Base-by-base conservation (phyloP, 805 yeast species). In the Starmerella vitae region DNA sequence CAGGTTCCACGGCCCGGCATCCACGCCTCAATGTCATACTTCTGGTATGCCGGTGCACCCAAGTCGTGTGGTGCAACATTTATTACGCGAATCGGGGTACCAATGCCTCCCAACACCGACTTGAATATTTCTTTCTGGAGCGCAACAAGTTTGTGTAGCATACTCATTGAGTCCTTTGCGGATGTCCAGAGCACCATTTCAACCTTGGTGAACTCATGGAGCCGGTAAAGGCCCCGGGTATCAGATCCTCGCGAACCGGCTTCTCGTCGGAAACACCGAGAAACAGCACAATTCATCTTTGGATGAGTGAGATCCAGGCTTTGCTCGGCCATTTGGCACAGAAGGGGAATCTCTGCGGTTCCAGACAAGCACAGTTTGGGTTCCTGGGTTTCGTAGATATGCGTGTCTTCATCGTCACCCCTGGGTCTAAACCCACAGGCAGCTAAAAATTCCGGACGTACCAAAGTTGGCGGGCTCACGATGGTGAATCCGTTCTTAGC, bases 351-450 rank as follows among this genome's bases (percentile, higher is more conserved):
- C 56, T 91, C 98, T 0, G 97, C 94, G 0, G 98, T 91, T 1
- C 97, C 98, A 0, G 88, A 76, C 22, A 91, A 62, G 29, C 93
- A 78, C 36, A 77, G 59, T 17, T 59, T 60, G 19, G 44, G 28
- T 28, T 69, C 70, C 18, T 67, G 66, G 12, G 88, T 53, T 32
- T 70, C 70, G 57, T 86, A 91, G 0, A 84, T 78, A 56, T 91
- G 98, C 36, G 76, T 76, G 48, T 80, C 79, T 50, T 75, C 77
- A 53, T 91, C 97, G 50, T 75, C 77, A 53, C 91, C 97, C 43
- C 93, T 72, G 10, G 98, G 98, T 53, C 78, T 75, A 62, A 86
- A 91, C 0, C 98, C 98, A 64, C 98, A 91, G 0, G 95, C 95
- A 47, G 68, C 64, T 0, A 86, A 74, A 4, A 83, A 64, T 45